These are phyloP conservation scores for Cryptococcus sp. DNA, from an alignment of 1,284 basidiomycete species.

Conservation along the genomic window DNA sequence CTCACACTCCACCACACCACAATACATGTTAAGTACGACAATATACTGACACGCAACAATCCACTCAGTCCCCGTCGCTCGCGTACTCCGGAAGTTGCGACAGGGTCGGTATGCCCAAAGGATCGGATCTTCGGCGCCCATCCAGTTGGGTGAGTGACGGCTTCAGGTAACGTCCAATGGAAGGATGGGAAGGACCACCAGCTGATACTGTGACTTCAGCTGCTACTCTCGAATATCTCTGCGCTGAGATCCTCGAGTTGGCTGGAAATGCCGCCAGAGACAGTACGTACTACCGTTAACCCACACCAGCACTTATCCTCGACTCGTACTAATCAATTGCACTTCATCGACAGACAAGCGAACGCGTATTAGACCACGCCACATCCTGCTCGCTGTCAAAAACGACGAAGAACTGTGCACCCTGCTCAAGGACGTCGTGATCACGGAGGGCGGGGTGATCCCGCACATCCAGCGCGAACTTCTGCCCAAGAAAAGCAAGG, in stretches of 20 bases:
- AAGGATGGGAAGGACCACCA: not conserved
- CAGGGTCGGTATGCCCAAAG: slow-evolving; percentile 13
- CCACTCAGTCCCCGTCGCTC: slow-evolving; percentile 14
- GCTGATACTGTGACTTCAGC: slow-evolving; percentile 5
- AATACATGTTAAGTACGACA: too few relatives aligned
- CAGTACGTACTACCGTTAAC: slow-evolving; percentile 58
- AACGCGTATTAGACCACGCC: slow-evolving; percentile 79
- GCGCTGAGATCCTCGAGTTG: slow-evolving; percentile 80
- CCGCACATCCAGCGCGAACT: slow-evolving; percentile 64
- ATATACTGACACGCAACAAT: too few relatives aligned
- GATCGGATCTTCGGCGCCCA: slow-evolving; percentile 4
- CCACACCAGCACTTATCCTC: not conserved
- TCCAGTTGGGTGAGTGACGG: slow-evolving; percentile 17
- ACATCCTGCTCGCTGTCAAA: slow-evolving; percentile 77
- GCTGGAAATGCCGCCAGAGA: slow-evolving; percentile 69
- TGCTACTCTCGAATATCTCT: slow-evolving; percentile 58
- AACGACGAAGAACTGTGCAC: slow-evolving; percentile 66
- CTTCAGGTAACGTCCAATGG: not conserved
- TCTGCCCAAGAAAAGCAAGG: slow-evolving; percentile 46
- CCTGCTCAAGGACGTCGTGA: slow-evolving; percentile 74
- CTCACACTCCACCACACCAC: too few relatives aligned
- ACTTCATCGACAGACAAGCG: slow-evolving; percentile 42
- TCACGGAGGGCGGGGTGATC: slow-evolving; percentile 80
- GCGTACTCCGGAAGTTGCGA: slow-evolving; percentile 8
- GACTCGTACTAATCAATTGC: not conserved